phyloP scores from a whole-genome alignment of 1,284 basidiomycete species.

The Marasmius sp. region DNA sequence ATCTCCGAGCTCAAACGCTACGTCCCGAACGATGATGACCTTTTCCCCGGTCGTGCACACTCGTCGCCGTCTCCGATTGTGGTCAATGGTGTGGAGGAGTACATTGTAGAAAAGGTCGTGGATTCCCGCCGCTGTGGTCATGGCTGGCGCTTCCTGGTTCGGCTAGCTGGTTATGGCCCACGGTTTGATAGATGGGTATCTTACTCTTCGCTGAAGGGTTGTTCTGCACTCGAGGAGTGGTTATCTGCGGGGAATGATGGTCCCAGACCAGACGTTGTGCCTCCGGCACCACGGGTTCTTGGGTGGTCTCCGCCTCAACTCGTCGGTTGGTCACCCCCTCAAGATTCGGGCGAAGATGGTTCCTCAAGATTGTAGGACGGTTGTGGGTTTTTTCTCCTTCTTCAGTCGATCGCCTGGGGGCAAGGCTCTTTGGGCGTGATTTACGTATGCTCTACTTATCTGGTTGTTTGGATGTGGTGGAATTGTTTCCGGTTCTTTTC shows the following conservation, averaged over 20 bases:
- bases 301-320: too few relatives aligned
- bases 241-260: conserved; percentile 1
- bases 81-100: neutral
- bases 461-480: too few relatives aligned
- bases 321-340: too few relatives aligned
- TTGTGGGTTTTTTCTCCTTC: too few relatives aligned
- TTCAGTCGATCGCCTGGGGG: too few relatives aligned
- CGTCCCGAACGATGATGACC: conserved; percentile 7
- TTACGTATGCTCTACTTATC: too few relatives aligned
- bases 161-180: conserved; percentile 7
- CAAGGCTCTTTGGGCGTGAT: too few relatives aligned
- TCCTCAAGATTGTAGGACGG: too few relatives aligned
- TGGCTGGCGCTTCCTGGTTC: conserved; percentile 9
- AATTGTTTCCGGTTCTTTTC: too few relatives aligned
- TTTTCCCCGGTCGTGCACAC: conserved; percentile 6
- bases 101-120: conserved; percentile 5
- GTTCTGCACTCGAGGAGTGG: conserved; percentile 16
- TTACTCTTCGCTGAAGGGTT: conserved; percentile 15
- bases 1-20: conserved; percentile 10
- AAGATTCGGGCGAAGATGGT: too few relatives aligned
- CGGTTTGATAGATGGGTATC: conserved; percentile 15
- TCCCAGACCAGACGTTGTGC: neutral
- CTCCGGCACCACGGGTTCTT: too few relatives aligned
- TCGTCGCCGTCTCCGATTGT: neutral
- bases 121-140: neutral